phyloP scores from a whole-genome alignment of 2,329 filamentous ascomycete species.

The Fusarium floridanum region DNA sequence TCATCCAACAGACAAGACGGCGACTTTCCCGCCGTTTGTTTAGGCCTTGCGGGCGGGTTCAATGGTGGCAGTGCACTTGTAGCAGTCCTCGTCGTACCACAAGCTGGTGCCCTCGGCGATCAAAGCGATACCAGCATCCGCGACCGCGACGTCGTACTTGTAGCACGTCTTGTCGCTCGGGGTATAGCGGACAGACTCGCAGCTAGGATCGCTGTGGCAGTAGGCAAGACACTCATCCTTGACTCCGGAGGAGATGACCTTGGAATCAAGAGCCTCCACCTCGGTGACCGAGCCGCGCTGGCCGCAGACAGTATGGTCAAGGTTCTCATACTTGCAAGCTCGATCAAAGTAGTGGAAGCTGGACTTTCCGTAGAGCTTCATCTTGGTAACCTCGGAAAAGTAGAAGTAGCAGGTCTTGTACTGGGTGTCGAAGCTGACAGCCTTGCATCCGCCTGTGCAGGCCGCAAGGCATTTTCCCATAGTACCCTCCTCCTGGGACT shows the following conservation, averaged over 20 bases:
- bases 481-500: not conserved
- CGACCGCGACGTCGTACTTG: not conserved
- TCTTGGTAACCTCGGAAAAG: not conserved
- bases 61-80: not conserved
- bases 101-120: not conserved
- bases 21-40: not conserved
- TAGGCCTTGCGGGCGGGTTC: not conserved
- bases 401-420: constrained; percentile 8
- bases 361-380: constrained; percentile 3
- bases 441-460: constrained; percentile 2
- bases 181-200: not conserved
- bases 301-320: constrained; percentile 1
- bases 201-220: not conserved
- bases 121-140: not conserved
- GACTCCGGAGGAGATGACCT: not conserved
- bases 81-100: not conserved
- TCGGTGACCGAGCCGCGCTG: not conserved
- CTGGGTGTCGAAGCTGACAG: constrained; percentile 1
- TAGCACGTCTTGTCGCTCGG: not conserved
- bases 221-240: constrained; percentile 4
- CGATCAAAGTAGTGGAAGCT: constrained; percentile 8
- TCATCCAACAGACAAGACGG: not conserved
- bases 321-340: not conserved
- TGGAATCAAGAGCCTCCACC: not conserved
- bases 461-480: not conserved